Evolutionary conservation across 225 moss, liverwort and hornwort genomes (phyloP).

Genomic region (Climacium dendroides): DNA sequence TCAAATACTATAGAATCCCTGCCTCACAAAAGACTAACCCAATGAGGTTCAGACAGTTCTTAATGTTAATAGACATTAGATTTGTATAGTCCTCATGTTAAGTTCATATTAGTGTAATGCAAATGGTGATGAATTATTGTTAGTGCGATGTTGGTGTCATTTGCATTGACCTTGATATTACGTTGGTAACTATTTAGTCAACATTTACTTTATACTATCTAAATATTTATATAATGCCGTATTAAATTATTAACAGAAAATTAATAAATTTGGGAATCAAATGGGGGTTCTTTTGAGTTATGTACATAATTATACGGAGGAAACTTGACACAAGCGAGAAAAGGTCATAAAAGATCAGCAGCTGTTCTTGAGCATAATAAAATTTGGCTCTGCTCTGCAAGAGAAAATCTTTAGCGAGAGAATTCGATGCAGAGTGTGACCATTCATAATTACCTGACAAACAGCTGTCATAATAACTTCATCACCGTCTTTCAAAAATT

Average conservation of each 20-base stretch:
- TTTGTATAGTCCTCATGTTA: background rate
- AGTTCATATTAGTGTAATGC: background rate
- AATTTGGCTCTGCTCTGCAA: background rate
- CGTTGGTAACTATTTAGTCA: background rate
- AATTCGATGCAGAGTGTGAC: background rate
- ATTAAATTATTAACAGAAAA: background rate
- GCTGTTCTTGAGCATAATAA: background rate
- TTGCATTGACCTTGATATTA: background rate
- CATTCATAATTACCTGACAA: constrained; percentile 43
- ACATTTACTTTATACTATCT: background rate
- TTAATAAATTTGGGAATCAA: background rate
- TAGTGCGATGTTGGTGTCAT: background rate
- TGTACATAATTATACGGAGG: background rate
- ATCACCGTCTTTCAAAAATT: constrained; percentile 81
- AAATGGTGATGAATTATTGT: background rate
- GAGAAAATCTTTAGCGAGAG: background rate
- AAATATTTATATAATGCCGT: background rate
- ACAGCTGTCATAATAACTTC: constrained; percentile 66
- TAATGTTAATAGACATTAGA: background rate
- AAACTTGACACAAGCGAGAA: background rate
- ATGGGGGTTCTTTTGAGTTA: background rate
- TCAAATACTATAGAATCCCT: background rate
- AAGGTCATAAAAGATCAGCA: background rate
- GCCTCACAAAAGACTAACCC: background rate
- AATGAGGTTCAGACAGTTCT: background rate